Conservation (phyloP, 2,329 filamentous ascomycete species). For the Biscogniauxia sp. region DNA sequence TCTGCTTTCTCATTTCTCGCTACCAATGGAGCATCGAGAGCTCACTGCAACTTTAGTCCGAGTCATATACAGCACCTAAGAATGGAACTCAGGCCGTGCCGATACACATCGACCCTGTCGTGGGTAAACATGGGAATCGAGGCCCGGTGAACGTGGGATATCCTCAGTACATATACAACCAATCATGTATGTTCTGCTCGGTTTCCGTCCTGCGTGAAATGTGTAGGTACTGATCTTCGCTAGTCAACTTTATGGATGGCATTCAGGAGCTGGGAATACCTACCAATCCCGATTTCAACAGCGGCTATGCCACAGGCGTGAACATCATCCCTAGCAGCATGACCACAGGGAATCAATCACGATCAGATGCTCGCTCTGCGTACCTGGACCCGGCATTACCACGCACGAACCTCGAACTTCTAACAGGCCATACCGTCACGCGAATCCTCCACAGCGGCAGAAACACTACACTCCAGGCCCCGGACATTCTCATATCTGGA, state of each 20-base stretch:
- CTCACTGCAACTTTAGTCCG: conserved; percentile 28
- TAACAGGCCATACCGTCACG: conserved; percentile 39
- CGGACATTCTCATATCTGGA: conserved; percentile 27
- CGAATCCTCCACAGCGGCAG: conserved; percentile 31
- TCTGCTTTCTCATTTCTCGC: background rate
- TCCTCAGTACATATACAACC: conserved; percentile 38
- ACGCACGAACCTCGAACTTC: conserved; percentile 39
- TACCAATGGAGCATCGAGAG: background rate
- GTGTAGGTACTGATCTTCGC: conserved; percentile 8
- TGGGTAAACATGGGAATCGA: conserved; percentile 31
- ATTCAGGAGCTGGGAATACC: conserved; percentile 38
- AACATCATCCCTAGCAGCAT: conserved; percentile 39
- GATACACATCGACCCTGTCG: conserved; percentile 28
- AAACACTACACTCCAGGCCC: conserved; percentile 6
- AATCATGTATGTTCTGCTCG: conserved; percentile 33
- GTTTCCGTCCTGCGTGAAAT: too few relatives aligned
- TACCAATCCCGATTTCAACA: conserved; percentile 35
- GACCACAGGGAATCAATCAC: conserved; percentile 38
- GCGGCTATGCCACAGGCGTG: conserved; percentile 36
- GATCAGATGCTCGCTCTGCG: conserved; percentile 39
- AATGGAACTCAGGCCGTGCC: conserved; percentile 20
- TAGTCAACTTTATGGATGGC: conserved; percentile 38
- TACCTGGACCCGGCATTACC: conserved; percentile 38
- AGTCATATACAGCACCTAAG: conserved; percentile 34
- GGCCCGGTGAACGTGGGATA: conserved; percentile 40